These are phyloP conservation scores for Claviceps sp. DNA, from an alignment of 2,329 filamentous ascomycete species.

Conservation along the genomic window DNA sequence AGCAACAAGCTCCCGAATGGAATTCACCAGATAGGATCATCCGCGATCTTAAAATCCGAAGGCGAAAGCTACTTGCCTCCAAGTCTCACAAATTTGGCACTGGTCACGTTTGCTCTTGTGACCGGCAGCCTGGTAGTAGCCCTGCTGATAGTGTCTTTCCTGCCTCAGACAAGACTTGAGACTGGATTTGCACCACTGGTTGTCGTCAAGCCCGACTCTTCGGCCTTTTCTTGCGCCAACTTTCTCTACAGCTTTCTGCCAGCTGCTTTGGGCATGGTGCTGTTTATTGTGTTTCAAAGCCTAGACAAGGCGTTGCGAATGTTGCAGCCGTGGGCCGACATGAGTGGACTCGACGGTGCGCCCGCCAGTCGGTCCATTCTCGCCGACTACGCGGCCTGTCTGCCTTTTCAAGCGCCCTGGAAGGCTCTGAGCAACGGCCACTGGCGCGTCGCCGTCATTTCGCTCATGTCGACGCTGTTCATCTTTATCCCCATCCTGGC, in stretches of 20 bases:
- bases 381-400: slow-evolving; percentile 54
- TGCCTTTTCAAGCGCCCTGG: slow-evolving; percentile 46
- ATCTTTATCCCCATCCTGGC: slow-evolving; percentile 52
- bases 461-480: slow-evolving; percentile 44
- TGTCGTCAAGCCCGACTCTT: slow-evolving; percentile 40
- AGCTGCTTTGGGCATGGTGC: slow-evolving; percentile 49
- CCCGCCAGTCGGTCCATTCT: slow-evolving; percentile 51
- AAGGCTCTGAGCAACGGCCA: slow-evolving; percentile 48
- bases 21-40: slow-evolving; percentile 15
- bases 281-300: slow-evolving; percentile 54
- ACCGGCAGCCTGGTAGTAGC: slow-evolving; percentile 50
- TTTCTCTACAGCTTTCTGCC: slow-evolving; percentile 76
- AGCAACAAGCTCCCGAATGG: slow-evolving; percentile 19
- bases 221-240: slow-evolving; percentile 72
- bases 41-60: slow-evolving; percentile 11
- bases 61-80: slow-evolving; percentile 58
- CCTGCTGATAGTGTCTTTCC: slow-evolving; percentile 66
- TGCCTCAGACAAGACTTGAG: slow-evolving; percentile 50
- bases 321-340: slow-evolving; percentile 55
- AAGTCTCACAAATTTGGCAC: slow-evolving; percentile 53
- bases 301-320: slow-evolving; percentile 53
- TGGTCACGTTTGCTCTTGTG: slow-evolving; percentile 53
- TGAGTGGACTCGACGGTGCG: slow-evolving; percentile 43
- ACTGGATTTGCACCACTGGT: slow-evolving; percentile 61
- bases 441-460: slow-evolving; percentile 50